Conservation (phyloP, 2,329 filamentous ascomycete species). For the Acephala macrosclerotiorum region DNA sequence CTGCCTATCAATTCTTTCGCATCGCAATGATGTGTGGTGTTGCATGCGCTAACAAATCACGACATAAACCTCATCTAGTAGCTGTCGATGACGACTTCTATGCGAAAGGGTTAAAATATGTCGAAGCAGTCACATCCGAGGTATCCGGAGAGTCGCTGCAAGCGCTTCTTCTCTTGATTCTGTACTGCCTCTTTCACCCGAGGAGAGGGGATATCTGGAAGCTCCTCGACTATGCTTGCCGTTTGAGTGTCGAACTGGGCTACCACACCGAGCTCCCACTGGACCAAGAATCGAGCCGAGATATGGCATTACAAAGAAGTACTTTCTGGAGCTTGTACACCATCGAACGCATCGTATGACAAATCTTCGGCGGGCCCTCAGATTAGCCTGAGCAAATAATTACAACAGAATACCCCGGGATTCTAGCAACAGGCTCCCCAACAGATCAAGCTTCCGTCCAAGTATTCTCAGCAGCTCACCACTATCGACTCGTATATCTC, state of each 20-base stretch:
- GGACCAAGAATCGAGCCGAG: conserved; percentile 32
- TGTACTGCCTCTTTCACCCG: not conserved
- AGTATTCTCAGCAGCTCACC: not conserved
- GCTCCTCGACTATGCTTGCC: not conserved
- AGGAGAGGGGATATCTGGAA: not conserved
- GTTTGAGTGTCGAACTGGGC: not conserved
- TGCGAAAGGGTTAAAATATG: not conserved
- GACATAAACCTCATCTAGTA: not conserved
- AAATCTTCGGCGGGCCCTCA: conserved; percentile 47
- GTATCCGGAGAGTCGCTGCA: not conserved
- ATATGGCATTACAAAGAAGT: not conserved
- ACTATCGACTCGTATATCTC: not conserved
- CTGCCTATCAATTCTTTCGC: not conserved
- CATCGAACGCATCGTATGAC: conserved; percentile 47
- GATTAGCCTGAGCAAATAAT: conserved; percentile 48
- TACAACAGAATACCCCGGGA: conserved; percentile 42
- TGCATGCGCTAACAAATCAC: not conserved
- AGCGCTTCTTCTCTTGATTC: not conserved
- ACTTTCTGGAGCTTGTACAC: conserved; percentile 48
- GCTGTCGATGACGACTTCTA: not conserved
- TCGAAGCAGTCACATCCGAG: not conserved
- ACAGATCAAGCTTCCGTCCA: conserved; percentile 3
- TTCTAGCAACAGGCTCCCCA: not conserved
- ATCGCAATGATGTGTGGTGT: not conserved
- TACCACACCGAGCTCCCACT: conserved; percentile 3